phyloP scores from a whole-genome alignment of 306 rosid genomes.

The Hippophae rhamnoides region DNA sequence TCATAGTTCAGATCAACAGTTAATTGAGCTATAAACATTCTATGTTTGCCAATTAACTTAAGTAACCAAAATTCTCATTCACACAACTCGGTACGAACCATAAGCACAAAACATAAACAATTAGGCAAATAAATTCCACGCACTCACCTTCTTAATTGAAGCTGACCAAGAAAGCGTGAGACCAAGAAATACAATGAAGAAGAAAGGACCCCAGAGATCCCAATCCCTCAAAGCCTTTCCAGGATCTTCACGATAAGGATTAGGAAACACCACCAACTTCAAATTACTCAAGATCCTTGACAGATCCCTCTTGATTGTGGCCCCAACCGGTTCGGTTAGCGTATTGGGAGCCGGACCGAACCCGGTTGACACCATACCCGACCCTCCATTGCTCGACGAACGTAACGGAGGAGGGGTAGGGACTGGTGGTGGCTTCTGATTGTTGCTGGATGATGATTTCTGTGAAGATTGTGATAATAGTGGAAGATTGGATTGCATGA shows the following conservation, averaged over 20 bases:
- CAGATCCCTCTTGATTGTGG: constrained; percentile 89
- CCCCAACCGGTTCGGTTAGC: constrained; percentile 93
- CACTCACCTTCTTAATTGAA: too few species aligned
- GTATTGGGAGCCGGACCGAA: constrained; percentile 81
- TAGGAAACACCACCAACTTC: constrained; percentile 94
- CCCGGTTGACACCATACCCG: constrained; percentile 27
- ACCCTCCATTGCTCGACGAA: constrained; percentile 18
- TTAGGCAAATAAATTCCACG: too few species aligned
- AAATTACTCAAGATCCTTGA: constrained; percentile 84
- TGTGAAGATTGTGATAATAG: neutral
- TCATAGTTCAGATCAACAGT: too few species aligned
- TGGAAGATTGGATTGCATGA: constrained; percentile 34
- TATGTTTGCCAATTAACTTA: too few species aligned
- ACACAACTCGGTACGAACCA: neutral
- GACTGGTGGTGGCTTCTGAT: constrained; percentile 27
- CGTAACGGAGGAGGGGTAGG: constrained; percentile 34
- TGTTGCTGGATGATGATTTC: constrained; percentile 14
- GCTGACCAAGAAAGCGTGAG: constrained; percentile 67
- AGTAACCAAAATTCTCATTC: too few species aligned
- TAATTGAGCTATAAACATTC: too few species aligned
- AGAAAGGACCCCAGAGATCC: constrained; percentile 99
- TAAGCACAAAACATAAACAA: too few species aligned
- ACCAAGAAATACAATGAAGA: constrained; percentile 90
- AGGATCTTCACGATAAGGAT: constrained; percentile 89
- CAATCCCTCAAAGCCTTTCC: constrained; percentile 95